phyloP scores from a whole-genome alignment of 306 rosid species.

The Gastrolobium bilobum region DNA sequence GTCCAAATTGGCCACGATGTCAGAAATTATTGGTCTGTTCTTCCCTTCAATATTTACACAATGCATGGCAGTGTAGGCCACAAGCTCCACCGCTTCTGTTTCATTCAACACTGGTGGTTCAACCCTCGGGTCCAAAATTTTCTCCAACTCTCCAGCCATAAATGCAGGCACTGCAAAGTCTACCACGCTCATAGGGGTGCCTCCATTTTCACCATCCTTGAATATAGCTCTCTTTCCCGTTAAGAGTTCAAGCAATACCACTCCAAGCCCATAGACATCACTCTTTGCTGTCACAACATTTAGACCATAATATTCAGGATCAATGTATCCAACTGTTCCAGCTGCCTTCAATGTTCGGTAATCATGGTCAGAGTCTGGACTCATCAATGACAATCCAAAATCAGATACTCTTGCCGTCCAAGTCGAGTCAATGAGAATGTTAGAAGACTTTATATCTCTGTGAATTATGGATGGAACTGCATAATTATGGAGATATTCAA shows the following conservation, averaged over 20 bases:
- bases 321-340: conserved; percentile 95
- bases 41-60: conserved; percentile 96
- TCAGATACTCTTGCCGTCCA: conserved; percentile 96
- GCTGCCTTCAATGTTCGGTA: conserved; percentile 78
- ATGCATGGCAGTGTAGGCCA: conserved; percentile 87
- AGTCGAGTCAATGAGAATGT: conserved; percentile 76
- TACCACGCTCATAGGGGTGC: conserved; percentile 74
- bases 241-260: conserved; percentile 86
- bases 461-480: conserved; percentile 97
- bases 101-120: conserved; percentile 78
- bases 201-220: conserved; percentile 66
- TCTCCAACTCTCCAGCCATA: conserved; percentile 69
- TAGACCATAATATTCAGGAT: conserved; percentile 96
- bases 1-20: conserved; percentile 93
- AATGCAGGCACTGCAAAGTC: conserved; percentile 85
- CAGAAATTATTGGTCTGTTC: conserved; percentile 91
- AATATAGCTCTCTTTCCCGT: conserved; percentile 96
- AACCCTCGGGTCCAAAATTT: conserved; percentile 74
- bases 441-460: conserved; percentile 91
- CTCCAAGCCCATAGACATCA: conserved; percentile 95
- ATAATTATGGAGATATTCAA: conserved; percentile 90
- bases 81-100: conserved; percentile 88
- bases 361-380: conserved; percentile 70
- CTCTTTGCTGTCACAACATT: conserved; percentile 92
- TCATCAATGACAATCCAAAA: conserved; percentile 89